These are phyloP conservation scores for Boletus coccyginus DNA, from an alignment of 768 basidiomycete genomes.

Conservation along the genomic window DNA sequence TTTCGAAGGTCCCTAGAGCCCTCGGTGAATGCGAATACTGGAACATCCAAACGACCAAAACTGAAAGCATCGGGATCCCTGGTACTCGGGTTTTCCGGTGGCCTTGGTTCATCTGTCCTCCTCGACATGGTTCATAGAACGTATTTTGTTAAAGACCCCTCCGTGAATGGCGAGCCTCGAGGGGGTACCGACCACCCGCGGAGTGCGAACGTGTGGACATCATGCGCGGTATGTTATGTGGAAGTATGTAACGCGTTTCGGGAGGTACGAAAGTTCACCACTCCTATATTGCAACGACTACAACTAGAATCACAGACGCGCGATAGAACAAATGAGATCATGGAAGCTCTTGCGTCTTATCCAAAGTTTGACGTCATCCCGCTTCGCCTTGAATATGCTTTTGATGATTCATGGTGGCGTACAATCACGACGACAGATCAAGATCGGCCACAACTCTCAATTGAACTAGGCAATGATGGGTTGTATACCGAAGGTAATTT, in stretches of 20 bases:
- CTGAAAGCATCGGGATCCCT: conserved; percentile 69
- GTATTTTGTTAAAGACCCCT: conserved; percentile 43
- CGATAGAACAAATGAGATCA: conserved; percentile 55
- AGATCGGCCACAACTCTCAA: conserved; percentile 29
- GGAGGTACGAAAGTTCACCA: conserved; percentile 43
- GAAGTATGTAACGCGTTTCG: conserved; percentile 62
- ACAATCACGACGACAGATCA: conserved; percentile 36
- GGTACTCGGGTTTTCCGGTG: conserved; percentile 73
- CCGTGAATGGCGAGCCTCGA: conserved; percentile 30
- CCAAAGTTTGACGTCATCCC: conserved; percentile 55
- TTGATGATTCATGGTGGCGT: conserved; percentile 67
- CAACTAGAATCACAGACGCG: conserved; percentile 39
- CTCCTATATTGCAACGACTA: not conserved
- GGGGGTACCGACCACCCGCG: conserved; percentile 70
- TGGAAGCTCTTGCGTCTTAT: conserved; percentile 45
- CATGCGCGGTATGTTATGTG: conserved; percentile 63
- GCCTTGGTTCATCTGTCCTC: conserved; percentile 70
- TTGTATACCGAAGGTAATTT: conserved; percentile 27
- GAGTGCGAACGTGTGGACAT: conserved; percentile 59
- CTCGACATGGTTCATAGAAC: conserved; percentile 63
- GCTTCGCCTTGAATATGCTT: conserved; percentile 71
- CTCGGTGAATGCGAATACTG: conserved; percentile 52
- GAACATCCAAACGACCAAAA: conserved; percentile 54
- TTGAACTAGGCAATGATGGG: conserved; percentile 58
- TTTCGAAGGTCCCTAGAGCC: conserved; percentile 68